These are phyloP conservation scores for Trichophyton verrucosum DNA, from an alignment of 2,329 filamentous ascomycete genomes.

Conservation along the genomic window DNA sequence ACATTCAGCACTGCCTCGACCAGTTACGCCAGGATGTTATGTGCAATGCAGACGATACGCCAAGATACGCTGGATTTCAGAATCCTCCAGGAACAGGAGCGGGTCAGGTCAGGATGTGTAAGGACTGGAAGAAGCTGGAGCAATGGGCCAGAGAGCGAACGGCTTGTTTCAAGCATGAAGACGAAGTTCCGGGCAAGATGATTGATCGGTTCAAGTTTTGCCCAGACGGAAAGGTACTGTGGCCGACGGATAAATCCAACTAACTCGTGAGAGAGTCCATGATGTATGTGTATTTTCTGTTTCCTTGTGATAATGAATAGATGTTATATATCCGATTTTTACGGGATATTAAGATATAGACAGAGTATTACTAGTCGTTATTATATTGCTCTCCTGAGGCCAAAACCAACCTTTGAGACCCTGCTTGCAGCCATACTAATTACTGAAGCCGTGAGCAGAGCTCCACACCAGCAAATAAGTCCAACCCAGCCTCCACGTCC, in stretches of 20 bases:
- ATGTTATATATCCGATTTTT: too few species aligned
- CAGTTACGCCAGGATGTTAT: not conserved
- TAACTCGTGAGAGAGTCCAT: not conserved
- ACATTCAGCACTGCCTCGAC: not conserved
- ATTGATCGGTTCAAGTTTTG: not conserved
- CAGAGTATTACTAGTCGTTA: too few species aligned
- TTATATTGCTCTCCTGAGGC: too few species aligned
- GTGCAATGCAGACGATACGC: constrained; percentile 1
- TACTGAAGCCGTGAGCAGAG: not conserved
- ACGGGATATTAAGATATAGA: too few species aligned
- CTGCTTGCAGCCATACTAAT: not conserved
- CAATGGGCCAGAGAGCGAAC: not conserved
- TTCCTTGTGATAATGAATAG: too few species aligned
- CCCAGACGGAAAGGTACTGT: not conserved
- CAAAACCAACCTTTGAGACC: not conserved
- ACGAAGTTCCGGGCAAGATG: not conserved
- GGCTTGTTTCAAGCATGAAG: constrained; percentile 1
- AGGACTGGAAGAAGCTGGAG: not conserved
- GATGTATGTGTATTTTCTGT: too few species aligned
- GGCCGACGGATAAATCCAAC: not conserved
- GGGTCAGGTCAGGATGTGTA: not conserved
- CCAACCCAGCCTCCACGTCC: constrained; percentile 30
- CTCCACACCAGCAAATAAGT: constrained; percentile 5
- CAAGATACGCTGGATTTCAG: not conserved
- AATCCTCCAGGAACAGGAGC: not conserved